These are phyloP conservation scores for Ascosphaera apis DNA, from an alignment of 2,329 filamentous ascomycete genomes.

Conservation along the genomic window DNA sequence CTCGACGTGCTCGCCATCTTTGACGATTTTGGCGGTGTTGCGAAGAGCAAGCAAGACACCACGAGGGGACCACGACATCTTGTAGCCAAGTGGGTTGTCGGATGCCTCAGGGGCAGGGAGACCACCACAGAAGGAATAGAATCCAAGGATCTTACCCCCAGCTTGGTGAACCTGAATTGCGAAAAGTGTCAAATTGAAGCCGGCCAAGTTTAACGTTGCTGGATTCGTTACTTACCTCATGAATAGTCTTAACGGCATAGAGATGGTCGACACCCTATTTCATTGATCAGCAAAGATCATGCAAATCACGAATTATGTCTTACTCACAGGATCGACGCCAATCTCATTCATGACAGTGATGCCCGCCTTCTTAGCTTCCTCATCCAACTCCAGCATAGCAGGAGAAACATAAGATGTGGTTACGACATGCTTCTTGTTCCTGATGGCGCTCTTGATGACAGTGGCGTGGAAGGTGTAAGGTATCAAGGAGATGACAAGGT, in stretches of 20 bases:
- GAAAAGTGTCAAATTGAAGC: too few species aligned
- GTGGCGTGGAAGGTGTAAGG: conserved; percentile 75
- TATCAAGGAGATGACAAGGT: conserved; percentile 62
- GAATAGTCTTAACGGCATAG: conserved; percentile 71
- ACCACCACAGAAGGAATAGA: conserved; percentile 69
- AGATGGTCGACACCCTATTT: conserved; percentile 24
- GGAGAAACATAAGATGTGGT: conserved; percentile 86
- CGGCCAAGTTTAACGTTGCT: too few species aligned
- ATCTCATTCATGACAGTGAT: conserved; percentile 99
- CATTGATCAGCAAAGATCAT: background rate
- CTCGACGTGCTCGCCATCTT: conserved; percentile 52
- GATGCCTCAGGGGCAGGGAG: conserved; percentile 49
- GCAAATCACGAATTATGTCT: conserved; percentile 1
- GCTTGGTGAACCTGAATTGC: conserved; percentile 48
- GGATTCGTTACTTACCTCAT: conserved; percentile 9
- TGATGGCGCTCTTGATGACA: conserved; percentile 85
- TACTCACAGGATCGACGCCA: conserved; percentile 29
- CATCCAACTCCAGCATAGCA: conserved; percentile 74
- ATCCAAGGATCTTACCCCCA: conserved; percentile 65
- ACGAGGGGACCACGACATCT: conserved; percentile 61
- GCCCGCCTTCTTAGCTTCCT: conserved; percentile 62
- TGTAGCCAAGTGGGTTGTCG: conserved; percentile 81
- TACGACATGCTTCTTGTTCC: conserved; percentile 85
- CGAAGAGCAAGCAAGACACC: conserved; percentile 71
- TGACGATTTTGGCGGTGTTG: conserved; percentile 64